phyloP scores from a whole-genome alignment of 73 alveolate genomes.

The Paraurostyla sp. region DNA sequence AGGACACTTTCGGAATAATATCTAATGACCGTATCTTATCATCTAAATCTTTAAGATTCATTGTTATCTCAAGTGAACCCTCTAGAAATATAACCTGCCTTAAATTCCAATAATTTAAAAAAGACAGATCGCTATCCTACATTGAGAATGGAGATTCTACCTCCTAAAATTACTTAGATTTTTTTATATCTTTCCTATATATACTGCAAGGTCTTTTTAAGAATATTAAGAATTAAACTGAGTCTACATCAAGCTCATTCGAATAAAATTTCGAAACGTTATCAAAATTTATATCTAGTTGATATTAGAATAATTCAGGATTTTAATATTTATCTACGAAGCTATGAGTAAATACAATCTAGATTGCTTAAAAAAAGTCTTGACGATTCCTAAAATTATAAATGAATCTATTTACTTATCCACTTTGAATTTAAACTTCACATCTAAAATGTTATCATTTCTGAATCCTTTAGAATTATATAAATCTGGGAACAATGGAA shows the following conservation, averaged over 20 bases:
- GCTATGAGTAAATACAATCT: neutral
- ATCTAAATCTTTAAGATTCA: neutral
- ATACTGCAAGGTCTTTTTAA: neutral
- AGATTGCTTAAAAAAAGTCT: neutral
- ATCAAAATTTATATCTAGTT: constrained; percentile 18
- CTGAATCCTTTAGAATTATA: neutral
- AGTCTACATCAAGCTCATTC: neutral
- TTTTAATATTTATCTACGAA: neutral
- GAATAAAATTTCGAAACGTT: neutral
- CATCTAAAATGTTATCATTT: neutral
- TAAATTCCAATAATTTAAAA: constrained; percentile 35
- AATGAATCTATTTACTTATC: neutral
- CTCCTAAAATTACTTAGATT: neutral
- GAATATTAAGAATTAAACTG: neutral
- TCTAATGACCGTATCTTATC: neutral
- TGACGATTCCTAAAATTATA: neutral
- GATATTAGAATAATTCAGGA: neutral
- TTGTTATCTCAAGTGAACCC: neutral
- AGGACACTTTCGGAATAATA: neutral
- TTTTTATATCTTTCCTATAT: neutral
- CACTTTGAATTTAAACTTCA: neutral
- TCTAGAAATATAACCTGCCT: constrained; percentile 39
- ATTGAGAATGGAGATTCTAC: constrained; percentile 26
- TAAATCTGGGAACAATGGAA: constrained; percentile 37
- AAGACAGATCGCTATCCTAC: neutral